Base-by-base conservation (phyloP, 2,329 filamentous ascomycete species). In the Arthrobotrys conoides region DNA sequence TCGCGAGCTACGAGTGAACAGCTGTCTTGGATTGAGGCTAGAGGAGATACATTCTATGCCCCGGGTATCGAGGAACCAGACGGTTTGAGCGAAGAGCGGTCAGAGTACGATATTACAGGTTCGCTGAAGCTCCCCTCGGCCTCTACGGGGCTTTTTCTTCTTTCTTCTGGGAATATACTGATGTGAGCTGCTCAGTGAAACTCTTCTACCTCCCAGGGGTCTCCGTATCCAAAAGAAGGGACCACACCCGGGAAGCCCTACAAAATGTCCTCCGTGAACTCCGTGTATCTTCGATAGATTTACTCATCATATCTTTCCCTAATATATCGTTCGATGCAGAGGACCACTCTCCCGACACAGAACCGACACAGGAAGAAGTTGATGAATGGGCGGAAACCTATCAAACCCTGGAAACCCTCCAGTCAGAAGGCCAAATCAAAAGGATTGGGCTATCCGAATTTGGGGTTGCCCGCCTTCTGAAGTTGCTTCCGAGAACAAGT, bases 251-350 rank as follows among this genome's bases (percentile, higher is more conserved):
- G 70, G 92, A 96, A 83, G 95, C 96, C 0, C 87, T 99, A 81
- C 87, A 90, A 65, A 85, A 97, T 9, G 94, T 98, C 9, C 87
- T 91, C 80, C 92, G 91, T 83, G 93, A 97, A 84, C 86, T 99
- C 72, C 89, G 91, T 67, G 90, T 94, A 6, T 84, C 89, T 8
- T 90, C 89, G 30, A 90, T 98, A 80, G 93, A 98, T 83, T 88
- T 99, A 30, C 88, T 99, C 53, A 96, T 99, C 80, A 90, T 95
- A 9, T 97, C 93, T 0, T 98, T 97, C 84, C 95, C 96, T 0
- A 94, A 93, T 59, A 91, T 98, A 84, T 92, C 93, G 5, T 98
- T 98, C 82, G 94, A 97, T 82, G 94, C 94, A 61, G 89, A 93
- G 59, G 89, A 90, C 59, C 91, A 92, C 53, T 77, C 73, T 9